phyloP scores from a whole-genome alignment of 169 alveolate genomes.

The Plasmodium blacklocki region DNA sequence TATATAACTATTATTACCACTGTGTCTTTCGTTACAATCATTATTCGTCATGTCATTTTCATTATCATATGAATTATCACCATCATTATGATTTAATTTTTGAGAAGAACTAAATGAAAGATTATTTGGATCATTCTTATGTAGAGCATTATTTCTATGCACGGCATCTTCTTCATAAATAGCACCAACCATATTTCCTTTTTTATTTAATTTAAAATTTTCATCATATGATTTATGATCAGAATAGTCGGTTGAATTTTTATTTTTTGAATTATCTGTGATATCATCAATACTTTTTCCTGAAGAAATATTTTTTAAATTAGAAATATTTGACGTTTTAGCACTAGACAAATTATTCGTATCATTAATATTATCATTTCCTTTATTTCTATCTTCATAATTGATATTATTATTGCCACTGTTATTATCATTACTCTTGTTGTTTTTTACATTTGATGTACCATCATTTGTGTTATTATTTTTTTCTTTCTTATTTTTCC shows the following conservation, averaged over 20 bases:
- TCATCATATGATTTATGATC: conserved; percentile 9
- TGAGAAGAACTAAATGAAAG: conserved; percentile 2
- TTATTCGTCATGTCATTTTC: background rate
- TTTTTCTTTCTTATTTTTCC: background rate
- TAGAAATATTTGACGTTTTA: background rate
- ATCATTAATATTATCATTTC: background rate
- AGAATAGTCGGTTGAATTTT: background rate
- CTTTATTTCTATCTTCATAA: background rate
- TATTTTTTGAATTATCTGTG: background rate
- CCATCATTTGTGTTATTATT: background rate
- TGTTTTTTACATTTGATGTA: background rate
- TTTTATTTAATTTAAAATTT: background rate
- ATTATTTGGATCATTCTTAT: background rate
- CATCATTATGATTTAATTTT: background rate
- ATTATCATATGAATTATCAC: background rate
- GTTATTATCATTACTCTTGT: too few species aligned
- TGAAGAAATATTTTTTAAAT: background rate
- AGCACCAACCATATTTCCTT: background rate
- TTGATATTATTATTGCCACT: background rate
- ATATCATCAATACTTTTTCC: conserved; percentile 1
- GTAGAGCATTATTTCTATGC: background rate
- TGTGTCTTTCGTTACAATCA: background rate
- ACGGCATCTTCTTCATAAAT: conserved; percentile 9
- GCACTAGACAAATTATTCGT: background rate
- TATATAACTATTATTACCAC: conserved; percentile 22